phyloP scores from a whole-genome alignment of 805 yeast species.

The Blastobotrys terrestris region DNA sequence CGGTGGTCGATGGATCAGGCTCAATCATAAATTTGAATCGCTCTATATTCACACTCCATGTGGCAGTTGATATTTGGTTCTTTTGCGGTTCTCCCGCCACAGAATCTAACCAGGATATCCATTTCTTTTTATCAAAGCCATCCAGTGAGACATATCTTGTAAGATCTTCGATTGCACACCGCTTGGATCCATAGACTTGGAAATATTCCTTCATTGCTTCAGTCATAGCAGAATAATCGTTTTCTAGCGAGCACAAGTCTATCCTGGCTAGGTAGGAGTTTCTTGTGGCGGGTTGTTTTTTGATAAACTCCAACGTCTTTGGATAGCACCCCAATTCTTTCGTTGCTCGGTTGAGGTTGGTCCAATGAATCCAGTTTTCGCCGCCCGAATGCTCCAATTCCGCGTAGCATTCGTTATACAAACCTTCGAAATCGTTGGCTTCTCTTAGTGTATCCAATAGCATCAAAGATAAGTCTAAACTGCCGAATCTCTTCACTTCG shows the following conservation, averaged over 20 bases:
- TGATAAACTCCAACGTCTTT: background rate
- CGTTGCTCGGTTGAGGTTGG: conserved; percentile 7
- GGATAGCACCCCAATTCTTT: background rate
- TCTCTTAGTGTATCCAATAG: conserved; percentile 38
- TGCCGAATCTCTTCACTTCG: conserved; percentile 30
- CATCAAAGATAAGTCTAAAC: conserved; percentile 54
- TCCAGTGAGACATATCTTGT: conserved; percentile 27
- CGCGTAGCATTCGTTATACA: conserved; percentile 33
- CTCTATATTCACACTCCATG: conserved; percentile 35
- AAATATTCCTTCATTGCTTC: conserved; percentile 37
- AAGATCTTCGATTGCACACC: conserved; percentile 62
- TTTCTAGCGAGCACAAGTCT: background rate
- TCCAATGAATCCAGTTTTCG: conserved; percentile 14
- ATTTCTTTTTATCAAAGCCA: background rate
- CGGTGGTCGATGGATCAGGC: conserved; percentile 9
- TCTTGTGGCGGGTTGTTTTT: background rate
- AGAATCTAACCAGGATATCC: background rate
- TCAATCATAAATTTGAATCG: conserved; percentile 42
- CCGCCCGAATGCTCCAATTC: background rate
- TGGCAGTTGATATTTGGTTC: conserved; percentile 11
- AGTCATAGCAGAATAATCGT: conserved; percentile 4
- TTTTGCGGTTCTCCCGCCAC: background rate
- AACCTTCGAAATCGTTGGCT: conserved; percentile 37
- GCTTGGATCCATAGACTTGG: conserved; percentile 43
- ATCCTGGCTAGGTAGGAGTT: background rate